Evolutionary conservation across 2,329 filamentous ascomycete genomes (phyloP), one percentile per base, ranked within the genome.

Genomic region (Metarhizium anisopliae): DNA sequence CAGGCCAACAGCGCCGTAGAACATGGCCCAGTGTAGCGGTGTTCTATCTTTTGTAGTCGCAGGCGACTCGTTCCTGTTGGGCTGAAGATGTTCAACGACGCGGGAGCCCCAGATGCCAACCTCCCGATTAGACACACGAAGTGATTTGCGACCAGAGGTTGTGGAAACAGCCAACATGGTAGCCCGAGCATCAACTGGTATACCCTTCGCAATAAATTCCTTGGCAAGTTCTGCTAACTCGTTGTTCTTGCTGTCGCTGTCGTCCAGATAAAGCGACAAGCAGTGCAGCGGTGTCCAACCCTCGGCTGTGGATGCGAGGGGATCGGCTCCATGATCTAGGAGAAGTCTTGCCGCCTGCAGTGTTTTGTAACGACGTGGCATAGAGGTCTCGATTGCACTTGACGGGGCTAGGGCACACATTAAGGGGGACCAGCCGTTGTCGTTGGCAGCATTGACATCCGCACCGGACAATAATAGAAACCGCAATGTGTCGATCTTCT

Each of bases 361-460:
- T 7, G 57, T 55, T 8, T 60, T 45, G 5, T n/a, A 2, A 10
- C 53, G 47, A 3, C 47, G 56, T 18, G 58, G 58, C 5, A 7
- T 42, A 8, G 52, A 25, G 10, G 10, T 51, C 29, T 45, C 40
- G 2, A 25, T 47, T 25, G 47, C 32, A 20, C 47, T 16, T 55
- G 10, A 50, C 18, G 58, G 63, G 10, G 54, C 45, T 2, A 69
- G 52, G 7, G 66, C 65, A 45, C 66, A 69, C 36, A 67, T 53
- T 20, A 69, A 55, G 6, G 67, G 66, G n/a, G 67, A 69, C 67
- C 66, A 70, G 50, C 64, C 61, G 47, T 65, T 64, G 8, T 51
- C 11, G 55, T 57, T 68, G 1, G 29, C 36, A 1, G 52, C 47
- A 47, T 68, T 63, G 32, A 65, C 59, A 49, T 65, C 55, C 1